phyloP scores from a whole-genome alignment of 495 filamentous ascomycete species.

The Penicillium cinerascens region DNA sequence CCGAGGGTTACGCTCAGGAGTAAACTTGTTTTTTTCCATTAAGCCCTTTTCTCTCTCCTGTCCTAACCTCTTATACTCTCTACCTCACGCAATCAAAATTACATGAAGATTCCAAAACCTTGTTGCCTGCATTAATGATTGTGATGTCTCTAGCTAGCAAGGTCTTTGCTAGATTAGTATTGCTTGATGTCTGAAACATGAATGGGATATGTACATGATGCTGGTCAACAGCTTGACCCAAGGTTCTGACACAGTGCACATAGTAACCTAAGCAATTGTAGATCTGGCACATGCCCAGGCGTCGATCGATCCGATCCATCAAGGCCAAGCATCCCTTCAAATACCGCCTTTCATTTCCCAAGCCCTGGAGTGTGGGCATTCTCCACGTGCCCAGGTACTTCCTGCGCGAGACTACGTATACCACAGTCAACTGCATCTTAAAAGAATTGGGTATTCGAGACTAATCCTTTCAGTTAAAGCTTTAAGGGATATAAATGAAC shows the following conservation, averaged over 20 bases:
- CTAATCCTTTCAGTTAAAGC: no score
- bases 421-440: no score
- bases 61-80: slow-evolving; percentile 38
- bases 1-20: slow-evolving; percentile 46
- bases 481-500: background rate
- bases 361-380: background rate
- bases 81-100: slow-evolving; percentile 45
- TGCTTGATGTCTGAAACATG: background rate
- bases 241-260: background rate
- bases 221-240: background rate
- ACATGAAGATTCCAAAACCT: slow-evolving; percentile 39
- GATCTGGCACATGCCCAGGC: background rate
- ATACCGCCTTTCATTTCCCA: background rate
- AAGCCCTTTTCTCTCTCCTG: slow-evolving; percentile 34
- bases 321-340: background rate
- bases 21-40: slow-evolving; percentile 34
- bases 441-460: no score
- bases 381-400: no score
- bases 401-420: no score
- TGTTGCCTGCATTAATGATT: background rate
- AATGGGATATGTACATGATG: background rate
- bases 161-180: background rate
- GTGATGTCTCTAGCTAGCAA: background rate
- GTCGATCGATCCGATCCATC: background rate
- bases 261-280: background rate